Conservation (phyloP, 1,284 basidiomycete species). For the Spongiforma sp. region DNA sequence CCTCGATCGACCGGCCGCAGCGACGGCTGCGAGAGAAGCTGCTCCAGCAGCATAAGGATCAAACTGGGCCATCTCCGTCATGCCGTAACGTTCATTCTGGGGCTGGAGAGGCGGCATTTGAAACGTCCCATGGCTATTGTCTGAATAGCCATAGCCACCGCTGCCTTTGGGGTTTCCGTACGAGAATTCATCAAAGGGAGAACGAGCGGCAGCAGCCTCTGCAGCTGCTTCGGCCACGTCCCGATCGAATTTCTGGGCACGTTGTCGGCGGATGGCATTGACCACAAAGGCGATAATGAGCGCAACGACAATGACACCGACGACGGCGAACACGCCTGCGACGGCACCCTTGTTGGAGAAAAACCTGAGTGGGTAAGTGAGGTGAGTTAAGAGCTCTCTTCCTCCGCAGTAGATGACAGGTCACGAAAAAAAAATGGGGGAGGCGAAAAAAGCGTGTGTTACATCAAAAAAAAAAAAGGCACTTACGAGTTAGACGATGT, state of each 20-base stretch:
- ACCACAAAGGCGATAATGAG: slow-evolving; percentile 58
- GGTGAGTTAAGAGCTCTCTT: slow-evolving; percentile 16
- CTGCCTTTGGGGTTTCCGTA: slow-evolving; percentile 23
- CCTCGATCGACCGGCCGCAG: slow-evolving; percentile 27
- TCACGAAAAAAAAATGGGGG: not conserved
- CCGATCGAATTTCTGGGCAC: slow-evolving; percentile 66
- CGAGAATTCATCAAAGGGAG: slow-evolving; percentile 49
- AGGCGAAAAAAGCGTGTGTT: not conserved
- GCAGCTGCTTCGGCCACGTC: slow-evolving; percentile 71
- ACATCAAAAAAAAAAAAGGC: not conserved
- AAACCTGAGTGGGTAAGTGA: slow-evolving; percentile 52
- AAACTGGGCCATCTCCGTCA: slow-evolving; percentile 53
- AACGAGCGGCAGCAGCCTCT: slow-evolving; percentile 54
- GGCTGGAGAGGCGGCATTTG: slow-evolving; percentile 52
- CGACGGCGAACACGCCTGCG: slow-evolving; percentile 71
- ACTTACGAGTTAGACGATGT: slow-evolving; percentile 33
- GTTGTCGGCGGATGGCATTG: slow-evolving; percentile 60
- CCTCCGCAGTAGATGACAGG: not conserved
- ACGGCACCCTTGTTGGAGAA: slow-evolving; percentile 74
- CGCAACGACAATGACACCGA: slow-evolving; percentile 60
- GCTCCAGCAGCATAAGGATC: slow-evolving; percentile 48
- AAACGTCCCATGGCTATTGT: slow-evolving; percentile 66
- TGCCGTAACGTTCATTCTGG: slow-evolving; percentile 50
- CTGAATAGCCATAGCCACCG: slow-evolving; percentile 53
- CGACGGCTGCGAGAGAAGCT: slow-evolving; percentile 45